Percentiles rank a stretch among this genome's conserved stretches.
phyloP scores from a whole-genome alignment of 2,329 filamentous ascomycete genomes.

The Lachnellula cervina region DNA sequence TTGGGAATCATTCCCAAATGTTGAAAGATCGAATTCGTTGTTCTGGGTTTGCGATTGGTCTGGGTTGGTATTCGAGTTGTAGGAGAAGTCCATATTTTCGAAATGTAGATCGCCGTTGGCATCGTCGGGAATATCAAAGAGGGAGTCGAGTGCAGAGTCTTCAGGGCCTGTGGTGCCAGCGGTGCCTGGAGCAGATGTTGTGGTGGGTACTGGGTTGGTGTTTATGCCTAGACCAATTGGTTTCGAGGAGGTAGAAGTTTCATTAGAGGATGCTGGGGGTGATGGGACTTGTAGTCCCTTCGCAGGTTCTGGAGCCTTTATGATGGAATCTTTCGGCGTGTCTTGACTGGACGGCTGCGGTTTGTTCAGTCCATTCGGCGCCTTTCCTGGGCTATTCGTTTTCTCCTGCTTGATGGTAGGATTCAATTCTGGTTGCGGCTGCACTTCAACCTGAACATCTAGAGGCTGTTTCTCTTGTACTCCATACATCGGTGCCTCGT shows the following conservation, averaged over 20 bases:
- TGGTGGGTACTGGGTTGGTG: slow-evolving; percentile 13
- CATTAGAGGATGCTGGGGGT: slow-evolving; percentile 20
- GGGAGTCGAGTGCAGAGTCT: slow-evolving; percentile 25
- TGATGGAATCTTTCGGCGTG: slow-evolving; percentile 10
- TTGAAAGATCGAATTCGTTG: slow-evolving; percentile 28
- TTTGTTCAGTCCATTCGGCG: not conserved
- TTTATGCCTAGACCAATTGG: slow-evolving; percentile 23
- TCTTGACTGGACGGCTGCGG: slow-evolving; percentile 7
- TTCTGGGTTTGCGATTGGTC: slow-evolving; percentile 21
- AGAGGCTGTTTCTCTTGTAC: not conserved
- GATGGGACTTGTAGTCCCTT: slow-evolving; percentile 15
- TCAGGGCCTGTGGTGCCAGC: slow-evolving; percentile 8
- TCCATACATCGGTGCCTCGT: slow-evolving; percentile 23
- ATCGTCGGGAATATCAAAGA: slow-evolving; percentile 25
- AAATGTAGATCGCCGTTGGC: slow-evolving; percentile 23
- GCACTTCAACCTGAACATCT: not conserved
- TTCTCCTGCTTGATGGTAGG: slow-evolving; percentile 19
- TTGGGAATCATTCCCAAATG: slow-evolving; percentile 31
- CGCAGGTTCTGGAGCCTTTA: not conserved
- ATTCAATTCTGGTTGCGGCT: slow-evolving; percentile 5
- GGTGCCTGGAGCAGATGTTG: slow-evolving; percentile 11
- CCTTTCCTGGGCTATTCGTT: slow-evolving; percentile 13
- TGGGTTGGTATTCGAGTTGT: slow-evolving; percentile 12
- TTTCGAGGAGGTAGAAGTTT: slow-evolving; percentile 11
- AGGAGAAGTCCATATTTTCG: slow-evolving; percentile 26